Base-by-base conservation (phyloP, 371 early-diverging fungal genomes). In the Rhizopus delemar region DNA sequence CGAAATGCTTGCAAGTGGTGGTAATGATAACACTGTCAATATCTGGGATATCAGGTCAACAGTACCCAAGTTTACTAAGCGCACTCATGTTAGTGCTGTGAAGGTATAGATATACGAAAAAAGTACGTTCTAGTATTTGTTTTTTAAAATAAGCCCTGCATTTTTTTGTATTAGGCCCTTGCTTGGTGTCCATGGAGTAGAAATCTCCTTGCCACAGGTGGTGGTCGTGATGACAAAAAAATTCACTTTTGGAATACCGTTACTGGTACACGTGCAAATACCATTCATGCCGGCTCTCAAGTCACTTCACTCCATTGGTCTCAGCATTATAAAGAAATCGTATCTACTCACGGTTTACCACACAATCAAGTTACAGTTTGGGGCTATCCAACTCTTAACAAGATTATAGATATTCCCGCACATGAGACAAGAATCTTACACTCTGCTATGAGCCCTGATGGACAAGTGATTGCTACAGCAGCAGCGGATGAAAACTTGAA, bases 131-230 rank as follows among this genome's bases (percentile, higher is more conserved):
- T 22, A 22, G 22, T 22, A 22, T 22, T 22, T 22, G 22, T 11
- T 41, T 16, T 15, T 11, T 51, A 29, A 22, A 53, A 51, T 15
- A 9, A 6, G 39, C 29, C 8, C 5, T 13, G 6, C 6, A 1
- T 58, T 50, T 41, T 22, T n/a, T 46, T 33, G 70, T 64, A 13
- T 75, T 69, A 93, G 89, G 99, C 99, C 0, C 62, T 99, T 31
- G 95, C 95, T 4, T 99, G 99, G 99, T 96, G 98, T 70, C 99
- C 99, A n/a, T 98, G 96, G 97, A 92, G 90, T 59, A 80, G 75
- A 16, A 90, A 90, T 56, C 63, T 95, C 31, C 81, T 99, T 22
- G 99, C 98, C 3, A 90, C 96, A 0, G 99, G 99, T 39, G 99
- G 99, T 51, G 99, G 99, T 32, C 82, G 93, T 4, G 76, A 87